Base-by-base conservation (phyloP, 148 eudicot species). In the Gaultheria prostrata region DNA sequence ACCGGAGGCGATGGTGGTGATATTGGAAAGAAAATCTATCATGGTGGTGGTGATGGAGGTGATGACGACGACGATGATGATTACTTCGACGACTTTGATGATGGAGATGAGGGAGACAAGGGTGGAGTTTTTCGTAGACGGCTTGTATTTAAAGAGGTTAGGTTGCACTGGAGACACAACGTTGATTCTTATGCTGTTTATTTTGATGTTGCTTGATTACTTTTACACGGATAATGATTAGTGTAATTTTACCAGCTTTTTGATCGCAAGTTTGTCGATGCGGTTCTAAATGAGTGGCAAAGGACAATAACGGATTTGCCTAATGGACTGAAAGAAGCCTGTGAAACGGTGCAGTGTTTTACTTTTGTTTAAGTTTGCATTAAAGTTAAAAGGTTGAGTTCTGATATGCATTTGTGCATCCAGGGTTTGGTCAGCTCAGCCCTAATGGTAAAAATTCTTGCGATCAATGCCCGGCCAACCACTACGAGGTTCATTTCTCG, bases 31-130 rank as follows among this genome's bases (percentile, higher is more conserved):
- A 91, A 85, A 76, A 88, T 94, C 48, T 90, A 84, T 81, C 76
- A 88, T 87, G 99, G 99, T 46, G 99, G 99, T 83, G 99, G 99
- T 39, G 99, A 96, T 90, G 98, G 99, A 82, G 99, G 99, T 14
- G 99, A 96, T 86, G 93, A 88, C 79, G 98, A 98, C 35, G 99
- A 94, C 86, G 99, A 94, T 80, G 99, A 96, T 54, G 95, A 94
- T 87, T 94, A 94, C 92, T 94, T 90, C 80, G 99, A 96, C 86
- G 94, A 96, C 82, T 96, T 96, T 67, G 99, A 96, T 82, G 99
- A 96, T 24, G 99, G 89, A 26, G 99, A 96, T 65, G 98, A 95
- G 76, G 98, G 98, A 80, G 98, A 93, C 76, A 98, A 94, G 24
- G 98, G 98, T 80, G 98, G 99, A 80, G 86, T 92, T 20, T 96